Conservation (phyloP, 2,329 filamentous ascomycete species). For the Scopulariopsis brevicaulis region DNA sequence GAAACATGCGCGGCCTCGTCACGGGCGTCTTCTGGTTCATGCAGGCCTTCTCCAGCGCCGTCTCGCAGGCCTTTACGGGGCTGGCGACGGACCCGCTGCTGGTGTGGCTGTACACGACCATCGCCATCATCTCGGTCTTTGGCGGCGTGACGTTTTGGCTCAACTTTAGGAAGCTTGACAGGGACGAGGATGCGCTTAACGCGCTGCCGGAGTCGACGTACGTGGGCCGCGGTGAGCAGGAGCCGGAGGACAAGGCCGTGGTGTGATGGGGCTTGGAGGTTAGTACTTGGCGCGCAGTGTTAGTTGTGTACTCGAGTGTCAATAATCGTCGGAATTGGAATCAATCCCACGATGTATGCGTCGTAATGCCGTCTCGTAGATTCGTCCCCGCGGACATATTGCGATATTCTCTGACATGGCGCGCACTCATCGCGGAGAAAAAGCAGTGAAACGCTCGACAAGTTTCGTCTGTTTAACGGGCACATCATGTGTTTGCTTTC, state of each 20-base stretch:
- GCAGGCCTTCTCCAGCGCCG: slow-evolving; percentile 54
- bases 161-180: slow-evolving; percentile 50
- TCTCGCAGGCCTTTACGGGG: slow-evolving; percentile 45
- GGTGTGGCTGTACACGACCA: slow-evolving; percentile 61
- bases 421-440: no score
- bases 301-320: no score
- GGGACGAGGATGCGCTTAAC: slow-evolving; percentile 56
- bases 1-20: slow-evolving; percentile 68
- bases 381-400: no score
- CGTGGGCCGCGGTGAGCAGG: background rate
- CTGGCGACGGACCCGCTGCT: slow-evolving; percentile 49
- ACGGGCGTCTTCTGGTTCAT: slow-evolving; percentile 57
- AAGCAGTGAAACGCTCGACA: no score
- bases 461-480: no score
- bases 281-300: no score
- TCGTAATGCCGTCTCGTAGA: no score
- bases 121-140: slow-evolving; percentile 53
- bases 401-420: no score
- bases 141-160: slow-evolving; percentile 60
- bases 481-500: no score
- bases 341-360: no score
- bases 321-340: no score
- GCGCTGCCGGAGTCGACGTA: slow-evolving; percentile 26
- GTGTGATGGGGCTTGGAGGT: background rate
- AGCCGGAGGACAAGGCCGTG: background rate